phyloP scores from a whole-genome alignment of 768 basidiomycete species.

The Leucogyrophana mollusca region DNA sequence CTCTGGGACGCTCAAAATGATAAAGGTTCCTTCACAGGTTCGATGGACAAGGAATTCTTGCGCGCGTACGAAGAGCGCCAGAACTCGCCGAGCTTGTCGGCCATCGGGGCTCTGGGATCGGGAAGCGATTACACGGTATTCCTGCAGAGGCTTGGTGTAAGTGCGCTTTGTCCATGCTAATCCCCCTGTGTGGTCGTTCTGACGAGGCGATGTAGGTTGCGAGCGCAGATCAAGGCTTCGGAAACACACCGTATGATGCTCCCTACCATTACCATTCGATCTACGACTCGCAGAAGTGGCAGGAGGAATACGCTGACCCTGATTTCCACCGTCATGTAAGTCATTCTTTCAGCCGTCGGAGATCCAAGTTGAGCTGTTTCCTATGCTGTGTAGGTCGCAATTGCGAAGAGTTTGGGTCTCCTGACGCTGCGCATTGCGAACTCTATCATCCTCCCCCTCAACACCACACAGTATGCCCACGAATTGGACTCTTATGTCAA shows the following conservation, averaged over 20 bases:
- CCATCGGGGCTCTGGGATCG: conserved; percentile 65
- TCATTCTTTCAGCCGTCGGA: conserved; percentile 5
- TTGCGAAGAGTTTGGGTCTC: conserved; percentile 67
- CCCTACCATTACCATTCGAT: conserved; percentile 77
- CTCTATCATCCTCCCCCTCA: conserved; percentile 65
- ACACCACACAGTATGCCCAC: conserved; percentile 73
- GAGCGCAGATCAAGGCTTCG: conserved; percentile 32
- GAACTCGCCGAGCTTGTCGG: conserved; percentile 31
- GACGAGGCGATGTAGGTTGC: conserved; percentile 26
- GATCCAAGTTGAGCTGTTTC: too few relatives aligned
- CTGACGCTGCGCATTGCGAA: conserved; percentile 62
- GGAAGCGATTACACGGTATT: conserved; percentile 94
- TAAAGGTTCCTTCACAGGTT: conserved; percentile 46
- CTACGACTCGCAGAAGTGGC: conserved; percentile 73
- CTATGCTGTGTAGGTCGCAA: conserved; percentile 67
- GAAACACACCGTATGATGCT: conserved; percentile 46
- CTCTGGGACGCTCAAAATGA: conserved; percentile 63
- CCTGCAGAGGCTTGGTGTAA: conserved; percentile 73
- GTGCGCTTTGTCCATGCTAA: conserved; percentile 19
- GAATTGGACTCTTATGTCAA: conserved; percentile 65
- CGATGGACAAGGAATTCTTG: conserved; percentile 43
- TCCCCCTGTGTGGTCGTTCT: neutral
- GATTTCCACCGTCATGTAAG: conserved; percentile 71
- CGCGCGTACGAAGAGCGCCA: conserved; percentile 35
- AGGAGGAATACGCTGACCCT: conserved; percentile 74